phyloP scores from a whole-genome alignment of 108 stramenopile genomes.

The Chaetoceros muelleri region DNA sequence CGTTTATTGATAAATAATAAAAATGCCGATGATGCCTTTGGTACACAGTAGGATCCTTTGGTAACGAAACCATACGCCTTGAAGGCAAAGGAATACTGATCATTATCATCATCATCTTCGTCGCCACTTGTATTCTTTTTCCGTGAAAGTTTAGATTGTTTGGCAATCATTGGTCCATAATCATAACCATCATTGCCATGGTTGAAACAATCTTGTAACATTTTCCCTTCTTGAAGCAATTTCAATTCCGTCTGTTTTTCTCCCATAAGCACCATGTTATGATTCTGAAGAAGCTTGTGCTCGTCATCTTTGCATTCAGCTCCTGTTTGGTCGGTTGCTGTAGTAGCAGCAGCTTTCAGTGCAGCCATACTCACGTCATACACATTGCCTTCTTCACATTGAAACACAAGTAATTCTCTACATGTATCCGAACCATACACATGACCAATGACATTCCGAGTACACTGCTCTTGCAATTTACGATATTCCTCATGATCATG shows the following conservation, averaged over 20 bases:
- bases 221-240: neutral
- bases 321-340: conserved; percentile 2
- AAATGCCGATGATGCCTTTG: conserved; percentile 45
- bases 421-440: conserved; percentile 45
- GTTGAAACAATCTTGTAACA: neutral
- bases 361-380: conserved; percentile 13
- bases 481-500: neutral
- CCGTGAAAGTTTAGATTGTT: conserved; percentile 5
- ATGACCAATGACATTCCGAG: conserved; percentile 64
- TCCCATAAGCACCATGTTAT: neutral
- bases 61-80: conserved; percentile 44
- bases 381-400: conserved; percentile 26
- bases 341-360: conserved; percentile 14
- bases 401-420: conserved; percentile 30
- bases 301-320: too few relatives aligned
- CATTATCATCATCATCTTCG: neutral
- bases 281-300: too few relatives aligned
- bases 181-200: conserved; percentile 20
- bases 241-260: neutral
- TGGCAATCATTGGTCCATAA: conserved; percentile 9
- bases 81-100: conserved; percentile 36
- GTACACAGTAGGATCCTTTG: conserved; percentile 54
- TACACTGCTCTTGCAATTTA: conserved; percentile 26
- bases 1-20: conserved; percentile 94
- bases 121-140: neutral